A percentile compares a stretch with the other conserved stretches of the same genome.
Evolutionary conservation across 148 eudicot genomes (phyloP).

Genomic region (Salicornia ramosissima): DNA sequence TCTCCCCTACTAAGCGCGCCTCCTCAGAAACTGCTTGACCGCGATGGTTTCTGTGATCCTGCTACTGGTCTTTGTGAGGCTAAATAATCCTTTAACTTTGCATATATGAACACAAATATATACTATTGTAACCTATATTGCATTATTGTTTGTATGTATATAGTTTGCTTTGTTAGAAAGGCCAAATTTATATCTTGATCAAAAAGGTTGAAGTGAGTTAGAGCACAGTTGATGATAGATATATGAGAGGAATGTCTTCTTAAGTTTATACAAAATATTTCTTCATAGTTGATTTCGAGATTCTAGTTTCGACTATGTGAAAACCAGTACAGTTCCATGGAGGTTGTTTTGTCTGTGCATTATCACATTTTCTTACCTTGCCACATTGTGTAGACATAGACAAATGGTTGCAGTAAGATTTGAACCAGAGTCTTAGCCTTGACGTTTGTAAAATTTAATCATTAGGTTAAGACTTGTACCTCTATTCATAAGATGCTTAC

Average conservation of each 20-base stretch:
- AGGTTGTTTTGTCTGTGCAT: too few species aligned
- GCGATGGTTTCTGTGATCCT: slow-evolving; percentile 83
- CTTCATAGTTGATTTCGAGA: too few species aligned
- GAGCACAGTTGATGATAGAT: not conserved
- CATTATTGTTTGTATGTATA: not conserved
- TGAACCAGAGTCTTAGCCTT: too few species aligned
- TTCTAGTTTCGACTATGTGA: too few species aligned
- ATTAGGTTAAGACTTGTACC: too few species aligned
- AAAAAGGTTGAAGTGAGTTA: not conserved
- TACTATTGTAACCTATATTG: too few species aligned
- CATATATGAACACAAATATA: not conserved
- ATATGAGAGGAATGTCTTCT: not conserved
- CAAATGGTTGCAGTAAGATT: too few species aligned
- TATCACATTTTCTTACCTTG: too few species aligned
- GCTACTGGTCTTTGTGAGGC: slow-evolving; percentile 84
- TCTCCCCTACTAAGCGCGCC: slow-evolving; percentile 94
- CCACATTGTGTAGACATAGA: too few species aligned
- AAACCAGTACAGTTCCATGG: not conserved
- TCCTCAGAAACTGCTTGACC: slow-evolving; percentile 75
- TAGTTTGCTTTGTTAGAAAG: not conserved
- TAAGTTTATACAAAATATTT: too few species aligned
- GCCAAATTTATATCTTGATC: not conserved
- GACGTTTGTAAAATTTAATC: too few species aligned
- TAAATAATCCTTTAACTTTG: slow-evolving; percentile 26
- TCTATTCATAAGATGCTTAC: too few species aligned